Conservation (phyloP, 1,139 yeast species). For the Taphrina betulina region DNA sequence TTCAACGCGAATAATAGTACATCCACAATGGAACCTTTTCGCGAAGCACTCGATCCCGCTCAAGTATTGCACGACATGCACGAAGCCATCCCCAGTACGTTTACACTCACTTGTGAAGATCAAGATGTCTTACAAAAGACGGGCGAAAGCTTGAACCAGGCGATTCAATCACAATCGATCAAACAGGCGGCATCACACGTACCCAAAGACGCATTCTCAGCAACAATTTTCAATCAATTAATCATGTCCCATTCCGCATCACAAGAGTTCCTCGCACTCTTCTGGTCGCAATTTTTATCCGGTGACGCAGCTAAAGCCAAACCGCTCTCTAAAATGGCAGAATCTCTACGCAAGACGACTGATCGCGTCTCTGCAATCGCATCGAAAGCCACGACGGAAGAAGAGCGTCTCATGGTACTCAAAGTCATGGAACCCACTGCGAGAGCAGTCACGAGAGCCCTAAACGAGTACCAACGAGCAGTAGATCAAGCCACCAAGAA, state of each 20-base stretch:
- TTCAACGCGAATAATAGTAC: constrained; percentile 7
- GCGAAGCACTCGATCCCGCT: neutral
- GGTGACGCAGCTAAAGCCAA: constrained; percentile 49
- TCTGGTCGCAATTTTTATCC: constrained; percentile 63
- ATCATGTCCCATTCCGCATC: constrained; percentile 57
- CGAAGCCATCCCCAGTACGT: neutral
- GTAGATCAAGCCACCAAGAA: constrained; percentile 9
- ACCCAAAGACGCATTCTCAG: constrained; percentile 22
- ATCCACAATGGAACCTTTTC: neutral
- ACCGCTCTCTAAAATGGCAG: constrained; percentile 39
- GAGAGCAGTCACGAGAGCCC: constrained; percentile 47
- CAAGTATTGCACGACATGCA: neutral
- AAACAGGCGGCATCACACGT: constrained; percentile 5
- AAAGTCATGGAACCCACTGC: constrained; percentile 45
- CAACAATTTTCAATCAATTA: constrained; percentile 22
- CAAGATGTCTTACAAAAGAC: constrained; percentile 24
- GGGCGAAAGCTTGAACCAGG: constrained; percentile 3
- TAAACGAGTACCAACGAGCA: constrained; percentile 46
- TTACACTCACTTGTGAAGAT: constrained; percentile 8
- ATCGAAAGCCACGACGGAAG: constrained; percentile 34
- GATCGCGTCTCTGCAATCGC: constrained; percentile 49
- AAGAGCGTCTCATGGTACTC: constrained; percentile 5
- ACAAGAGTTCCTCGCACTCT: constrained; percentile 67
- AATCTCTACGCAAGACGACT: constrained; percentile 52
- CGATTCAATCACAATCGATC: constrained; percentile 8